phyloP scores from a whole-genome alignment of 225 moss, liverwort and hornwort species.

The Climacium dendroides region DNA sequence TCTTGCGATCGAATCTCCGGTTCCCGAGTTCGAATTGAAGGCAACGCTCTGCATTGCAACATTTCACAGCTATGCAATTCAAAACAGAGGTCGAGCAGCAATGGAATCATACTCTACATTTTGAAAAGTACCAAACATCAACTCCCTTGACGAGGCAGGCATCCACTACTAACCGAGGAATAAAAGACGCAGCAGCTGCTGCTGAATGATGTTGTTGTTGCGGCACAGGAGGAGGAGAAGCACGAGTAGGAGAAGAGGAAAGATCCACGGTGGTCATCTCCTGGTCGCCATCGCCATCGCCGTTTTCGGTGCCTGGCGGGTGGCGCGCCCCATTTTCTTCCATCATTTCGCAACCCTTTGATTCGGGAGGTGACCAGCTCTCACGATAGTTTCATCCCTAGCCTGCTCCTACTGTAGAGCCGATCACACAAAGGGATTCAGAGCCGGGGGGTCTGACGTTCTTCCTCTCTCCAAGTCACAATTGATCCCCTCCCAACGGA shows the following conservation, averaged over 20 bases:
- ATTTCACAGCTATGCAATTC: neutral
- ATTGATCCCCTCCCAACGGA: neutral
- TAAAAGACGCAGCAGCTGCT: neutral
- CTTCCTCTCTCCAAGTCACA: neutral
- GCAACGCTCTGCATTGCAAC: constrained; percentile 18
- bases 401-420: neutral
- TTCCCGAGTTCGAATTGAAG: constrained; percentile 42
- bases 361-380: neutral
- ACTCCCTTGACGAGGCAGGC: neutral
- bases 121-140: neutral
- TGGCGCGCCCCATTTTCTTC: constrained; percentile 62
- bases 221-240: constrained; percentile 13
- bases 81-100: neutral
- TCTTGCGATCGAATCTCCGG: constrained; percentile 12
- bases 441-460: neutral
- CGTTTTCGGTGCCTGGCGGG: constrained; percentile 25
- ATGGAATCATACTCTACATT: neutral
- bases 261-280: constrained; percentile 84
- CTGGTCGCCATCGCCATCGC: constrained; percentile 15
- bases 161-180: constrained; percentile 13
- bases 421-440: neutral
- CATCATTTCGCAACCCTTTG: constrained; percentile 23
- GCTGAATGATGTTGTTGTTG: neutral
- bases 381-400: constrained; percentile 3
- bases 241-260: constrained; percentile 43